Percentiles rank a stretch among this genome's conserved stretches.
Evolutionary conservation across 1,284 basidiomycete genomes (phyloP).

Genomic region (Chalciporus sp.): DNA sequence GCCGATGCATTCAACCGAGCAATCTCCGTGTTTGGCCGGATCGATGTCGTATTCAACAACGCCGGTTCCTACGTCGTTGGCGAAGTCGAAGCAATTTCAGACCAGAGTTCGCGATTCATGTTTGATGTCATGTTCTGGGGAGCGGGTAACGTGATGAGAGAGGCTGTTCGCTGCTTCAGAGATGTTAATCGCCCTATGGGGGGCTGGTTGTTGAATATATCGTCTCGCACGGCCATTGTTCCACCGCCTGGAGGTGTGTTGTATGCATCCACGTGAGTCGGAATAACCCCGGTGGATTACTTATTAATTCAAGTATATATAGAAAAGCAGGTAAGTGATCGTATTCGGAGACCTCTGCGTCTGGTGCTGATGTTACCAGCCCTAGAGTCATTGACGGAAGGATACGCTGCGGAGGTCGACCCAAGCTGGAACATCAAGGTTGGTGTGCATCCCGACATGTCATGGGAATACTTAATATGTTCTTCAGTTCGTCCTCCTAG

Average conservation of each 20-base stretch:
- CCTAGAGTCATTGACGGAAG: conserved; percentile 29
- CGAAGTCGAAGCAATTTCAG: conserved; percentile 33
- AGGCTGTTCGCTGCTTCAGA: conserved; percentile 31
- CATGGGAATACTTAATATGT: conserved; percentile 7
- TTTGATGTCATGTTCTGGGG: conserved; percentile 40
- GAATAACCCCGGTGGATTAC: not conserved
- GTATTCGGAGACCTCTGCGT: not conserved
- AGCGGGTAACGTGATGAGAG: conserved; percentile 31
- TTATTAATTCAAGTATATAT: not conserved
- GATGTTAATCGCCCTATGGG: conserved; percentile 28
- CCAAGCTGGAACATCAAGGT: conserved; percentile 32
- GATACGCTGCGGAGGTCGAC: conserved; percentile 29
- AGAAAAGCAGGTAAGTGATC: conserved; percentile 28
- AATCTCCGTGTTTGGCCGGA: conserved; percentile 23
- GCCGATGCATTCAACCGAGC: conserved; percentile 28
- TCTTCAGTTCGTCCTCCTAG: conserved; percentile 26
- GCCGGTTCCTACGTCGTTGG: conserved; percentile 31
- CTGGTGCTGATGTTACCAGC: conserved; percentile 13
- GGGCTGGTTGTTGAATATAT: conserved; percentile 28
- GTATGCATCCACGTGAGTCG: conserved; percentile 29
- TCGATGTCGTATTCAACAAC: conserved; percentile 42
- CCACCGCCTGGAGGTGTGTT: conserved; percentile 23
- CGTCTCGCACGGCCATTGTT: conserved; percentile 28
- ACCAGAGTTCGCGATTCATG: conserved; percentile 26
- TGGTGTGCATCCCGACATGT: not conserved